A percentile compares a stretch with the other conserved stretches of the same genome.
These are phyloP conservation scores for Mycena sanguinolenta DNA, from an alignment of 768 basidiomycete species.

Conservation along the genomic window DNA sequence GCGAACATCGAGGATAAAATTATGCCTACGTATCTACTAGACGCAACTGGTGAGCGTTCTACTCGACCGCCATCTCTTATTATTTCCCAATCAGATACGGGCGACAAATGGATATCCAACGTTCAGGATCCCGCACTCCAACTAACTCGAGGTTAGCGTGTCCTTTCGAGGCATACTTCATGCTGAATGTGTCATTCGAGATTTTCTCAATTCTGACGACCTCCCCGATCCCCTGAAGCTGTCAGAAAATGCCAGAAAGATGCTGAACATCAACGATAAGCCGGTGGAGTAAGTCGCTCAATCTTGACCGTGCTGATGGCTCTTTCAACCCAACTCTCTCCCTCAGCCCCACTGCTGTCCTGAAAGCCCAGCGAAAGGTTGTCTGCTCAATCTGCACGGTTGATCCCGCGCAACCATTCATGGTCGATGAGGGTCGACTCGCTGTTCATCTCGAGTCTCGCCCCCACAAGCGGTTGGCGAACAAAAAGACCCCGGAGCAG, in stretches of 20 bases:
- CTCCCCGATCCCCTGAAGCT: slow-evolving; percentile 71
- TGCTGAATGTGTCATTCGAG: slow-evolving; percentile 49
- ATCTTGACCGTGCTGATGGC: no score
- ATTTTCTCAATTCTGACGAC: slow-evolving; percentile 61
- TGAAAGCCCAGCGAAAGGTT: slow-evolving; percentile 68
- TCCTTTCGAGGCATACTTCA: background rate
- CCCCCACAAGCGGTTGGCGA: slow-evolving; percentile 63
- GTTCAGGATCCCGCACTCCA: slow-evolving; percentile 65
- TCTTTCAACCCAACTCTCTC: slow-evolving; percentile 14
- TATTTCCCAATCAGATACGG: slow-evolving; percentile 55
- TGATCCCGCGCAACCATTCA: slow-evolving; percentile 70
- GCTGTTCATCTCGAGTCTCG: slow-evolving; percentile 69
- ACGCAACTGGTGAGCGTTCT: slow-evolving; percentile 71
- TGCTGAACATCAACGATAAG: slow-evolving; percentile 63
- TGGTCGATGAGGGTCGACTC: slow-evolving; percentile 75
- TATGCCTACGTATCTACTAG: slow-evolving; percentile 66
- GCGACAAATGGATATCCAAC: slow-evolving; percentile 68
- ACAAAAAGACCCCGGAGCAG: slow-evolving; percentile 41
- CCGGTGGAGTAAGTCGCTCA: slow-evolving; percentile 57
- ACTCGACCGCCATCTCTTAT: background rate
- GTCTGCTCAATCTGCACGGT: slow-evolving; percentile 75
- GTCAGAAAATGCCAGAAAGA: slow-evolving; percentile 65
- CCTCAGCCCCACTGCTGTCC: slow-evolving; percentile 67
- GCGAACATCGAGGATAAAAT: slow-evolving; percentile 55
- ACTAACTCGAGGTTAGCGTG: slow-evolving; percentile 61